Evolutionary conservation across 2,329 filamentous ascomycete species (phyloP), one percentile per base, ranked within the genome.

Genomic region (Epichloe amarillans): DNA sequence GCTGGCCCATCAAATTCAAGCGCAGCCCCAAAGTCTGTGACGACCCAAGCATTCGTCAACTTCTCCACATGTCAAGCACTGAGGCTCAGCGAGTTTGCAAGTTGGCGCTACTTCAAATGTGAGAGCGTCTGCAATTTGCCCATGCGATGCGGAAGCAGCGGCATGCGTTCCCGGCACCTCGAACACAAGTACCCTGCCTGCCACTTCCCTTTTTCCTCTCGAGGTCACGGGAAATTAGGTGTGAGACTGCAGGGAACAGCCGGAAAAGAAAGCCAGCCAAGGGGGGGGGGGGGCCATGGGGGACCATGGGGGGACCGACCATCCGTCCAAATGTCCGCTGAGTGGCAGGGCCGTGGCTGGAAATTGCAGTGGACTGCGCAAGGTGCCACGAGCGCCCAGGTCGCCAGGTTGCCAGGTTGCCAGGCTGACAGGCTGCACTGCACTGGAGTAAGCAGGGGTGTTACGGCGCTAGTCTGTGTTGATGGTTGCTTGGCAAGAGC

Each of bases 351-450:
- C 49, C 23, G 51, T 47, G 47, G 39, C 47, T 52, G 51, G 51
- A 52, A 47, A 52, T 52, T 52, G 47, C 51, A 52, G 51, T 52
- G 47, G 51, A 42, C 47, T 38, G 37, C 30, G 37, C 30, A 37
- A 37, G 43, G 38, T 50, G 51, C 37, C 47, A 47, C 47, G 42
- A 43, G 48, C 17, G 46, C 46, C 35, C 14, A 48, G 23, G 37
- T 30, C 1, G 26, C 26, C 26, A 30, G 8, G 17, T n/a, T 2
- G 40, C 11, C 40, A 46, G 36, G 50, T 26, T 26, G 23, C 17
- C 17, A 17, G 21, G 42, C 36, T 15, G 33, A 5, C 40, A 46
- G 36, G 50, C 30, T 33, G 40, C 8, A 36, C 36, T 15, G 33
- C 35, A 11, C 11, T 39, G 36, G 40, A 38, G 33, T 4, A 26